Base-by-base conservation (phyloP, 495 filamentous ascomycete genomes). In the Clavariopsis aquatica region DNA sequence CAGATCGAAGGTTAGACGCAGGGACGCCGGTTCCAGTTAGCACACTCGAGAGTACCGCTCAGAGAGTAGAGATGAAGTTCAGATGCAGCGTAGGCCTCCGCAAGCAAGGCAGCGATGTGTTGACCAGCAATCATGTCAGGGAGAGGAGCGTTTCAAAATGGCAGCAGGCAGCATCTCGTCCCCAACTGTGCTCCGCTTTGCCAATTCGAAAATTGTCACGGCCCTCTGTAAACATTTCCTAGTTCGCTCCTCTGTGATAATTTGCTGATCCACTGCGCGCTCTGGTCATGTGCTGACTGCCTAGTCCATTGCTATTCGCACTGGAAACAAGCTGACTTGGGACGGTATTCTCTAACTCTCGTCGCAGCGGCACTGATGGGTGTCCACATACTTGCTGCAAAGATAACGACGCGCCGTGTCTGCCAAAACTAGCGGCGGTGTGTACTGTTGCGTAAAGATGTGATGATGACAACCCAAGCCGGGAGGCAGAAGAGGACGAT, bases 401-500 rank as follows among this genome's bases (percentile, higher is more conserved):
- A 29, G 43, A 2, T 12, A 4, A 34, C 9, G 1, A 31, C 57
- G n/a, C 45, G 45, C 31, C 57, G 46, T 51, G 47, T 19, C 29
- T 60, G 57, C 57, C 57, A 60, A 34, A 29, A 52, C n/a, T 15
- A 46, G 31, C 46, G 23, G 47, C 28, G 57, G 29, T 23, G 23
- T 36, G 6, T 46, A 17, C 47, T 22, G 9, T 60, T n/a, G 31
- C 17, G 22, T 20, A 45, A 34, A 24, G 20, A 27, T 22, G 26
- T 49, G 22, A 27, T 60, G 57, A 38, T 29, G 45, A 52, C 22
- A 2, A 60, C 45, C 57, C 57, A 19, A 23, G 29, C 47, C 28
- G 22, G 43, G 24, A 34, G 23, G 36, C 49, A 24, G 46, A 47
- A 38, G 20, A 49, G 43, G 28, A 49, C 24, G 34, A 65, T 34